Evolutionary conservation across 2,329 filamentous ascomycete species (phyloP).

Genomic region (Rhexocercosporidium sp.): DNA sequence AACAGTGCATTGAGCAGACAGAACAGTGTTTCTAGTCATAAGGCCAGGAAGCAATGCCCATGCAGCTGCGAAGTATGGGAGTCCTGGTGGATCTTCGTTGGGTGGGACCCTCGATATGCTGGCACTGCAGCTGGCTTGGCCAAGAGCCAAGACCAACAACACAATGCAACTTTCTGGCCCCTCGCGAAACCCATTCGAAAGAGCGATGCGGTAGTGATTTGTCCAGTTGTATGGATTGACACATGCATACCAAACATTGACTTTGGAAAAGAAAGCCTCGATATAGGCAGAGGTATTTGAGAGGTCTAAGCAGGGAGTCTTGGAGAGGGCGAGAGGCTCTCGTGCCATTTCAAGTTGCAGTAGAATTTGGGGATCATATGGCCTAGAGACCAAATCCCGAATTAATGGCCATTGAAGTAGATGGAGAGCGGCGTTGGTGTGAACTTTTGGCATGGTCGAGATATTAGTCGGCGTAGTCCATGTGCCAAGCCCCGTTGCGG

Average conservation of each 20-base stretch:
- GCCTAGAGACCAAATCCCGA: conserved; percentile 74
- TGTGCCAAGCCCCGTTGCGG: conserved; percentile 71
- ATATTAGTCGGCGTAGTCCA: conserved; percentile 74
- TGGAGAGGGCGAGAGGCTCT: conserved; percentile 72
- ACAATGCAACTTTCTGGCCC: conserved; percentile 85
- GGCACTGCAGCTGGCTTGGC: conserved; percentile 75
- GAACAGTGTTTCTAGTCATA: conserved; percentile 79
- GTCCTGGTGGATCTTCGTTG: conserved; percentile 73
- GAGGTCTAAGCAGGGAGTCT: conserved; percentile 70
- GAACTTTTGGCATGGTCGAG: conserved; percentile 84
- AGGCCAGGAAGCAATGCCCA: conserved; percentile 79
- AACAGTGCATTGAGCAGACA: conserved; percentile 80
- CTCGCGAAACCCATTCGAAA: conserved; percentile 77
- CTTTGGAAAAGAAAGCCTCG: conserved; percentile 78
- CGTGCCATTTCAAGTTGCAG: conserved; percentile 82
- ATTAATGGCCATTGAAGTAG: conserved; percentile 83
- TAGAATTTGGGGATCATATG: conserved; percentile 81
- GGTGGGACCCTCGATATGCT: conserved; percentile 76
- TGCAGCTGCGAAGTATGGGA: conserved; percentile 81
- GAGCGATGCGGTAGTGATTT: conserved; percentile 74
- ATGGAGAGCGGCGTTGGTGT: conserved; percentile 81
- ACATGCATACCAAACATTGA: conserved; percentile 86
- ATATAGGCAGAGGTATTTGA: conserved; percentile 78
- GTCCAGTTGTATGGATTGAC: conserved; percentile 84
- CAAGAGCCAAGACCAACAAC: conserved; percentile 76